These are phyloP conservation scores for Physcia stellaris DNA, from an alignment of 495 filamentous ascomycete genomes.

Conservation along the genomic window DNA sequence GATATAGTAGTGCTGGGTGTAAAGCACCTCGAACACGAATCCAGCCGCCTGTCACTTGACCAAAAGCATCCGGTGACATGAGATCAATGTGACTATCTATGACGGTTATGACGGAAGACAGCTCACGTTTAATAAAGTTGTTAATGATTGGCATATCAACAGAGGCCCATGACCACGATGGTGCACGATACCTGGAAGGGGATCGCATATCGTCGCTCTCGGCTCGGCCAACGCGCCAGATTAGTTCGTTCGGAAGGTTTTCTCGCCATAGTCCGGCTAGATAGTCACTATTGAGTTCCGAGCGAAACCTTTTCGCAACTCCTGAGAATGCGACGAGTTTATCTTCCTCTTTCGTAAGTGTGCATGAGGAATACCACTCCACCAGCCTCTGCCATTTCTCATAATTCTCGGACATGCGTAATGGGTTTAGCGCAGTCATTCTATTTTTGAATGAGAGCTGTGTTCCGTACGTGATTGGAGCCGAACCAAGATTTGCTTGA, in stretches of 20 bases:
- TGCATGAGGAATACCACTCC: not conserved
- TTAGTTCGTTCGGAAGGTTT: constrained; percentile 1
- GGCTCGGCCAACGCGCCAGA: constrained; percentile 1
- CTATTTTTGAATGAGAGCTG: not conserved
- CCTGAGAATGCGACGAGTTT: not conserved
- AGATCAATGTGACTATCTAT: no score
- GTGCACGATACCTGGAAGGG: constrained; percentile 2
- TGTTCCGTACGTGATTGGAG: not conserved
- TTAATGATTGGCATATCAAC: not conserved
- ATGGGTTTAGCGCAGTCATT: not conserved
- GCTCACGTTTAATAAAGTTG: constrained; percentile 1
- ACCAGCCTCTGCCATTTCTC: not conserved
- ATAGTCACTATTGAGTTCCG: not conserved
- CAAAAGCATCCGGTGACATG: no score
- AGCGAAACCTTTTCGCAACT: constrained; percentile 2
- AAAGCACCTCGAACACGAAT: no score
- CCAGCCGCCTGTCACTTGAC: no score
- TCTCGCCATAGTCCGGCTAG: constrained; percentile 3
- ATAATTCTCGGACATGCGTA: not conserved
- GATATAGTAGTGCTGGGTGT: no score
- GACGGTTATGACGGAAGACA: constrained; percentile 1
- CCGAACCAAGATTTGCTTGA: not conserved
- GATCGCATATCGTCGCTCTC: not conserved
- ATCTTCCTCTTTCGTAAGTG: not conserved
- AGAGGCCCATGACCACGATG: no score